Percentiles rank a stretch among this genome's conserved stretches.
phyloP scores from a whole-genome alignment of 2,329 filamentous ascomycete genomes.

The Onygenales sp. region DNA sequence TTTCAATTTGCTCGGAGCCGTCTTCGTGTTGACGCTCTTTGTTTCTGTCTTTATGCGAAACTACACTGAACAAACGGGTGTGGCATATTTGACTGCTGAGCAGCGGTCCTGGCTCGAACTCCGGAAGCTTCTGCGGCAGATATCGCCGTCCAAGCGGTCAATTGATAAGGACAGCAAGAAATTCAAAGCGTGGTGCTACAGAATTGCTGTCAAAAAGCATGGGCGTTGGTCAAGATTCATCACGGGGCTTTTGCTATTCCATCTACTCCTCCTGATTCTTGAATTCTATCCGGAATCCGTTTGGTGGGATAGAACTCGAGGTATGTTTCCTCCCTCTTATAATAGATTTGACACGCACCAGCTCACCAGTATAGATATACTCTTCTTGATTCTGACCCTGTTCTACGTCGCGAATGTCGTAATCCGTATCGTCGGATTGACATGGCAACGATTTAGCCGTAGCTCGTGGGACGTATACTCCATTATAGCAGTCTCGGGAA shows the following conservation, averaged over 20 bases:
- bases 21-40: slow-evolving; percentile 94
- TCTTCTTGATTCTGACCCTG: slow-evolving; percentile 74
- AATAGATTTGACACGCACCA: neutral
- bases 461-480: slow-evolving; percentile 96
- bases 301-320: slow-evolving; percentile 61
- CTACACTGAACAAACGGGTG: slow-evolving; percentile 96
- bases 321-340: slow-evolving; percentile 24
- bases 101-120: slow-evolving; percentile 95
- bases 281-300: slow-evolving; percentile 72
- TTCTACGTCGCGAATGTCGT: slow-evolving; percentile 75
- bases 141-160: slow-evolving; percentile 88
- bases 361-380: slow-evolving; percentile 40
- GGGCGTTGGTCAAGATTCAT: slow-evolving; percentile 83
- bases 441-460: slow-evolving; percentile 81
- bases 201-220: slow-evolving; percentile 84
- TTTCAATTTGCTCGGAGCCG: slow-evolving; percentile 92
- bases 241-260: slow-evolving; percentile 68
- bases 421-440: slow-evolving; percentile 77
- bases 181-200: slow-evolving; percentile 93
- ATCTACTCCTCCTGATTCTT: slow-evolving; percentile 70
- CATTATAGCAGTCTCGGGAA: slow-evolving; percentile 65
- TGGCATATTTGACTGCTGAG: slow-evolving; percentile 89
- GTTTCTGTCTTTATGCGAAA: slow-evolving; percentile 99
- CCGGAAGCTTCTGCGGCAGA: slow-evolving; percentile 80
- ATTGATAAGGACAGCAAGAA: slow-evolving; percentile 64